Percentiles rank a stretch among this genome's conserved stretches.
Conservation (phyloP, 331 rosid species). For the Acacia concinna region DNA sequence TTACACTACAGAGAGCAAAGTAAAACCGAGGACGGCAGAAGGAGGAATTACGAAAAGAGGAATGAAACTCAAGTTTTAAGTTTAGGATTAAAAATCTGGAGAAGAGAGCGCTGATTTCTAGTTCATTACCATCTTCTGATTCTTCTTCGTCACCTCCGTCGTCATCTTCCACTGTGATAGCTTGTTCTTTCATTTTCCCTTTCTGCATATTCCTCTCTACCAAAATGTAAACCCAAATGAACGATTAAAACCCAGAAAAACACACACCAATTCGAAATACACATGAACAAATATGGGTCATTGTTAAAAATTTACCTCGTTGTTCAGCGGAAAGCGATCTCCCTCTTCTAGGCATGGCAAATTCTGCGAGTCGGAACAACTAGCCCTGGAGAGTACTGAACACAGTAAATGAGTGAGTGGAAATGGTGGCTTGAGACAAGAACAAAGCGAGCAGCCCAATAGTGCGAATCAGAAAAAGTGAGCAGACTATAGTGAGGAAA, state of each 20-base stretch:
- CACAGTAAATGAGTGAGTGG: background rate
- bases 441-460: background rate
- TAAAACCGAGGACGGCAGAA: background rate
- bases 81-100: background rate
- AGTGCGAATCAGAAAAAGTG: background rate
- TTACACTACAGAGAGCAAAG: background rate
- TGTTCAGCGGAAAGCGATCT: slow-evolving; percentile 1
- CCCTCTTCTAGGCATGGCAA: slow-evolving; percentile 20
- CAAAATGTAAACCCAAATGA: background rate
- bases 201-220: slow-evolving; percentile 20
- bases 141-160: background rate
- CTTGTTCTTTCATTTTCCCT: slow-evolving; percentile 29
- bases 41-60: background rate
- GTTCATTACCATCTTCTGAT: slow-evolving; percentile 31
- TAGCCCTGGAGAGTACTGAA: slow-evolving; percentile 23
- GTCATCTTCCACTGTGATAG: background rate
- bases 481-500: background rate
- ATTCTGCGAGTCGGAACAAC: slow-evolving; percentile 27
- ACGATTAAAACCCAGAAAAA: background rate
- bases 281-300: background rate
- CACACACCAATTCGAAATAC: background rate
- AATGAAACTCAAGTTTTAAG: background rate
- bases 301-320: slow-evolving; percentile 20
- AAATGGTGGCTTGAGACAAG: background rate
- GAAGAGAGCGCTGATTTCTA: background rate